Evolutionary conservation across 2,329 filamentous ascomycete genomes (phyloP).

Genomic region (Fusarium beomiforme): DNA sequence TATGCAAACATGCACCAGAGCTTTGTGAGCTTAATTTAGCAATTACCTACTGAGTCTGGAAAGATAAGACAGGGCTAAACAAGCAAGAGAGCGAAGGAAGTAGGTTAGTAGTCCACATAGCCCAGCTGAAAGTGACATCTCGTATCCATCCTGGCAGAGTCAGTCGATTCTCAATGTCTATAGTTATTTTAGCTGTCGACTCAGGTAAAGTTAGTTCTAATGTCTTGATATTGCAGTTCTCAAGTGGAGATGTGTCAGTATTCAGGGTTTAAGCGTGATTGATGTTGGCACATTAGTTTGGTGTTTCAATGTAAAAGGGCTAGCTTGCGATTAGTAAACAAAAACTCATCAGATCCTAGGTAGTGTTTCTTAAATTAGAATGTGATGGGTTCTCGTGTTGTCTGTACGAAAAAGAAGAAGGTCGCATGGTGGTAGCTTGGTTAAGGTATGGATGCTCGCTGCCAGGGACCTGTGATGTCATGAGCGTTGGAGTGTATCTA

Average conservation of each 20-base stretch:
- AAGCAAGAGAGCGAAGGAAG: not conserved
- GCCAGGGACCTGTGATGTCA: too few relatives aligned
- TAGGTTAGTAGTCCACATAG: not conserved
- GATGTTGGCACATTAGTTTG: not conserved
- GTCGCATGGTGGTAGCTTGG: not conserved
- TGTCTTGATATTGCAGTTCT: not conserved
- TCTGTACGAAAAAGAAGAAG: conserved; percentile 12
- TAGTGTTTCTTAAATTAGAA: conserved; percentile 18
- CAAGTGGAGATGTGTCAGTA: not conserved
- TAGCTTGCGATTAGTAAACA: not conserved
- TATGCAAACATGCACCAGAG: not conserved
- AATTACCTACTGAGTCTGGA: not conserved
- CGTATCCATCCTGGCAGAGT: not conserved
- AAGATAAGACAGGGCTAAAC: not conserved
- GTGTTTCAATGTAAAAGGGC: not conserved
- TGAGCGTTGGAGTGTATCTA: not conserved
- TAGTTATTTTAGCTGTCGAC: not conserved
- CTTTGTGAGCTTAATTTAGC: not conserved
- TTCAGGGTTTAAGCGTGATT: not conserved
- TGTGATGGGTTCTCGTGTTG: conserved; percentile 9
- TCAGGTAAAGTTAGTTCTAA: not conserved
- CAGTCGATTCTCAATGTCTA: not conserved
- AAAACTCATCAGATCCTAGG: not conserved
- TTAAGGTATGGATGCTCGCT: too few relatives aligned
- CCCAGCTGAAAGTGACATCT: not conserved